Conservation (phyloP, 768 basidiomycete genomes). For the Leccinum subtestaceum region DNA sequence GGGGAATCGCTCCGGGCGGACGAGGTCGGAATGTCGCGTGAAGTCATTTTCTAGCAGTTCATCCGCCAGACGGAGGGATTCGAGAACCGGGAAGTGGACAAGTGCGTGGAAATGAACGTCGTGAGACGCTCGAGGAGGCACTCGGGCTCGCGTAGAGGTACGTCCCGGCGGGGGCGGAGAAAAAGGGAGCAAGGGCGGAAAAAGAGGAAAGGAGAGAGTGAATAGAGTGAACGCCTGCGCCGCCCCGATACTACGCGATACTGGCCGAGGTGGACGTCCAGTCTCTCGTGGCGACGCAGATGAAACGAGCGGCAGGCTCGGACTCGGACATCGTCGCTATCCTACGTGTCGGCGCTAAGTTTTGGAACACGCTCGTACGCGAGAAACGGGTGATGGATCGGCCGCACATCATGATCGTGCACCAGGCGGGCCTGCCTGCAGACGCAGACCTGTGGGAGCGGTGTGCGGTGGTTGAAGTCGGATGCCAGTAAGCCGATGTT, state of each 20-base stretch:
- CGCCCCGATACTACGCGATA: slow-evolving; percentile 75
- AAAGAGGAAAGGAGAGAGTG: neutral
- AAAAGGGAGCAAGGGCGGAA: neutral
- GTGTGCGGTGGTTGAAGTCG: no score
- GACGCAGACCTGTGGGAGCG: slow-evolving; percentile 3
- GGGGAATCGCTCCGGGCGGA: no score
- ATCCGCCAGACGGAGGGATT: slow-evolving; percentile 26
- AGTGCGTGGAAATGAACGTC: slow-evolving; percentile 62
- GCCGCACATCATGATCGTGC: slow-evolving; percentile 83
- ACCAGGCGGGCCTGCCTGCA: slow-evolving; percentile 23
- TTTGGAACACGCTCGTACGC: slow-evolving; percentile 50
- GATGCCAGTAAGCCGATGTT: no score
- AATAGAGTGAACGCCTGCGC: slow-evolving; percentile 28
- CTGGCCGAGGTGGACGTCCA: slow-evolving; percentile 69
- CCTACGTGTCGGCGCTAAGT: slow-evolving; percentile 30
- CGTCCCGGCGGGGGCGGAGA: slow-evolving; percentile 22
- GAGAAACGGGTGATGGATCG: slow-evolving; percentile 44
- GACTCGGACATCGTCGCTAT: slow-evolving; percentile 18
- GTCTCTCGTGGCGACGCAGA: slow-evolving; percentile 41
- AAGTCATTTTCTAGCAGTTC: no score
- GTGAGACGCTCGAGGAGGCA: slow-evolving; percentile 45
- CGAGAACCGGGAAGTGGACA: slow-evolving; percentile 60
- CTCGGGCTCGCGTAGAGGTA: slow-evolving; percentile 44
- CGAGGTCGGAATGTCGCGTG: no score
- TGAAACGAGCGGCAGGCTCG: slow-evolving; percentile 26